Evolutionary conservation across 1,284 basidiomycete genomes (phyloP).

Genomic region (Sanghuangporus weigelae): DNA sequence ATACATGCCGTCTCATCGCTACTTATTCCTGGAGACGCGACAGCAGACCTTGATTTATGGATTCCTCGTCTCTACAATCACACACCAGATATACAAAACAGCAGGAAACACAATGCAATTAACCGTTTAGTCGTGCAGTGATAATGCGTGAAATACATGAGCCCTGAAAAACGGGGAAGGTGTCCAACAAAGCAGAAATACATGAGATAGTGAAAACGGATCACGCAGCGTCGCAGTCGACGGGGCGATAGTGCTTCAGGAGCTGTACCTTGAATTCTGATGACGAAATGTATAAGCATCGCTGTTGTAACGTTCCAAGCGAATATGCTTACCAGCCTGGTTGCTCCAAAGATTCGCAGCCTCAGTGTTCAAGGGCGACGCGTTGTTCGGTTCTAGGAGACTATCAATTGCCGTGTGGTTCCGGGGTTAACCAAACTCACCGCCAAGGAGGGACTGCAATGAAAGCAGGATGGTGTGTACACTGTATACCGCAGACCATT

Average conservation of each 20-base stretch:
- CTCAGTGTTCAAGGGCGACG: slow-evolving; percentile 79
- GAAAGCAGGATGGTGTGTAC: slow-evolving; percentile 86
- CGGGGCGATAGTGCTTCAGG: slow-evolving; percentile 66
- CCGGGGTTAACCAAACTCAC: slow-evolving; percentile 36
- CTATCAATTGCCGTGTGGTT: not conserved
- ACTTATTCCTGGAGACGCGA: too few species aligned
- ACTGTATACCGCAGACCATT: slow-evolving; percentile 88
- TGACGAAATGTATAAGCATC: not conserved
- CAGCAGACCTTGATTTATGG: too few species aligned
- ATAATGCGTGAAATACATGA: slow-evolving; percentile 9
- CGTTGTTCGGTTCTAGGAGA: slow-evolving; percentile 77
- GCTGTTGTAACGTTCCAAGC: not conserved
- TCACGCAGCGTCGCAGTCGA: slow-evolving; percentile 43
- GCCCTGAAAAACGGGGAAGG: not conserved
- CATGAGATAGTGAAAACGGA: not conserved
- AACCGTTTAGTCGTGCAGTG: not conserved
- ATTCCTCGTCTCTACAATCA: not conserved
- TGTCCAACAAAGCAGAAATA: slow-evolving; percentile 11
- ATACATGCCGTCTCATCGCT: too few species aligned
- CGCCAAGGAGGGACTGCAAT: slow-evolving; percentile 78
- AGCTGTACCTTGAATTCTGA: slow-evolving; percentile 68
- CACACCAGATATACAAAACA: not conserved
- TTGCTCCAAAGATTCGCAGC: slow-evolving; percentile 74
- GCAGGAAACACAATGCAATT: not conserved
- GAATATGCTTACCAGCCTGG: slow-evolving; percentile 46